Evolutionary conservation across 1,139 yeast genomes (phyloP), one percentile per base, ranked within the genome.

Genomic region (Saccharomyces hybrid): DNA sequence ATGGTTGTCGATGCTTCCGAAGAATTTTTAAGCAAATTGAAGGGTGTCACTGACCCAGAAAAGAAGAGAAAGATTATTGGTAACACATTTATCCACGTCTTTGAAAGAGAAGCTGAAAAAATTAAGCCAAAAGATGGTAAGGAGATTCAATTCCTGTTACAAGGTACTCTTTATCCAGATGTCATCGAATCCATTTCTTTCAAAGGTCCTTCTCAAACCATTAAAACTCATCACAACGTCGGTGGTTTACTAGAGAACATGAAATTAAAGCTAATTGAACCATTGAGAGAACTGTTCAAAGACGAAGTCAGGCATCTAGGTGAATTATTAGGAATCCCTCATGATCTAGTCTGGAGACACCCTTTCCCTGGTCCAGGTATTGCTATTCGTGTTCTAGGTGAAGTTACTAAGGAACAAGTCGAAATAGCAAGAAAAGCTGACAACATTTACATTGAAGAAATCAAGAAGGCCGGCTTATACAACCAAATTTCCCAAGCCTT

Each of bases 281-380:
- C 99, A 56, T 82, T 93, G 71, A 86, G 99, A 75, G 99, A 93
- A 78, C 81, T 93, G 67, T 93, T 95, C 82, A 93, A 93, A 78
- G 99, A 93, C 72, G 99, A 93, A 79, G 99, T 93, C 56, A 91
- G 99, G 76, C 88, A 84, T 67, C 79, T 93, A 66, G 99, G 99
- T 73, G 89, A 89, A 76, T 76, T 95, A 55, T 77, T 93, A 77
- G 97, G 96, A 53, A 95, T 93, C 66, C 95, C 98, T 49, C 95
- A 89, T 69, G 99, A 93, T 65, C 81, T 93, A 66, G 98, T 93
- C 63, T 91, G 99, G 98, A 88, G 99, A 81, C 99, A 93, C 71
- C 99, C 99, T 56, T 93, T 93, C 96, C 99, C 99, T 68, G 99
- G 99, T 71, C 99, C 99, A 71, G 99, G 99, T 77, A 88, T 93